phyloP scores from a whole-genome alignment of 352 stramenopile genomes.

The Phytopythium litorale region DNA sequence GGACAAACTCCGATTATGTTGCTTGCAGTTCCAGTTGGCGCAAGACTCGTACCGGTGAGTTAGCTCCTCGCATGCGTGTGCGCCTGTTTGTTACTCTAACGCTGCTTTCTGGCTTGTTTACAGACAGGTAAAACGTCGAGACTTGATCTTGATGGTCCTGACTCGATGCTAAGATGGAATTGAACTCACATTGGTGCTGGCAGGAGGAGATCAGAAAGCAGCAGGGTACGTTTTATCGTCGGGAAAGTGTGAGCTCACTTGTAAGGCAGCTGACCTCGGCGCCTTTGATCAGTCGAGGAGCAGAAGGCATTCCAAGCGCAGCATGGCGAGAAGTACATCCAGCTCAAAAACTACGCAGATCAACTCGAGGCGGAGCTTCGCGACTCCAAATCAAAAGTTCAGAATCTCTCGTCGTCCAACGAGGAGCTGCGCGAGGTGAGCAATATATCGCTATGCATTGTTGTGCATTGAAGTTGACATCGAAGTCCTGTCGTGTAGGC shows the following conservation, averaged over 20 bases:
- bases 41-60: slow-evolving; percentile 77
- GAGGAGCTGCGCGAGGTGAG: slow-evolving; percentile 73
- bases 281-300: slow-evolving; percentile 48
- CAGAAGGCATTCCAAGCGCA: slow-evolving; percentile 78
- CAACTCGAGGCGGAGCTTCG: slow-evolving; percentile 78
- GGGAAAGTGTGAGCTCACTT: not conserved
- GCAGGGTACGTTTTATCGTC: slow-evolving; percentile 39
- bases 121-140: slow-evolving; percentile 40
- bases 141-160: not conserved
- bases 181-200: slow-evolving; percentile 1
- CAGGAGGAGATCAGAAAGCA: slow-evolving; percentile 71
- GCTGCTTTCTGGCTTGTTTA: slow-evolving; percentile 1
- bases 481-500: slow-evolving; percentile 27
- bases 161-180: not conserved
- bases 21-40: slow-evolving; percentile 67
- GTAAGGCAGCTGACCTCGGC: not conserved
- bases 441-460: too few species aligned
- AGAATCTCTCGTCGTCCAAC: slow-evolving; percentile 63
- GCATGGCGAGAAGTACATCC: slow-evolving; percentile 84
- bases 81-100: not conserved
- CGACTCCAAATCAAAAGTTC: slow-evolving; percentile 80
- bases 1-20: not conserved
- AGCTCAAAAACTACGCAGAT: slow-evolving; percentile 84
- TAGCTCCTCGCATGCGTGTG: not conserved
- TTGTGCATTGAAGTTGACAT: not conserved